A percentile compares a stretch with the other conserved stretches of the same genome.
These are phyloP conservation scores for Mycena maculata DNA, from an alignment of 768 basidiomycete species.

Conservation along the genomic window DNA sequence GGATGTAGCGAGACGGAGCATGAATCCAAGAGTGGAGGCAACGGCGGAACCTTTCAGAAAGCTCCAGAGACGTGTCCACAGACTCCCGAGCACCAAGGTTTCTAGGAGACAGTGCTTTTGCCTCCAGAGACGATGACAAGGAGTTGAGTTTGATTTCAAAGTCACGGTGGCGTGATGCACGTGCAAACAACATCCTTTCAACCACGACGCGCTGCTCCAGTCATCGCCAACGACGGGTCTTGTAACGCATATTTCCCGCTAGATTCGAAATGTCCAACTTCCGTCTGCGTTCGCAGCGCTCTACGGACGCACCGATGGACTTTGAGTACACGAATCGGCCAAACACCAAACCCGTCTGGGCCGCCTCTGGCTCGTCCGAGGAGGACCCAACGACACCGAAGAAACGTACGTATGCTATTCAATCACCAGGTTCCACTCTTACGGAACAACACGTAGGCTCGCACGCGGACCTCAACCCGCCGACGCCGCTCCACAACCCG, in stretches of 20 bases:
- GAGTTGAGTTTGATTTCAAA: constrained; percentile 33
- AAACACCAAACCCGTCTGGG: constrained; percentile 70
- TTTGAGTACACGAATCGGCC: constrained; percentile 85
- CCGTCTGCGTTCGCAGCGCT: constrained; percentile 50
- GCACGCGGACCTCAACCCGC: constrained; percentile 55
- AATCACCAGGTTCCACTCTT: constrained; percentile 18
- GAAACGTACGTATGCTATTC: constrained; percentile 67
- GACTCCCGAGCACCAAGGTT: too few species aligned
- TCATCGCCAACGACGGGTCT: background rate
- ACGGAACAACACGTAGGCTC: constrained; percentile 43
- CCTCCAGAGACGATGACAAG: constrained; percentile 38
- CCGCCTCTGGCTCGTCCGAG: constrained; percentile 32
- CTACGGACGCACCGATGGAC: constrained; percentile 90
- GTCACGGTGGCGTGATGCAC: constrained; percentile 44
- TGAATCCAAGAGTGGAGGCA: too few species aligned
- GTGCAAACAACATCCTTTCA: constrained; percentile 44
- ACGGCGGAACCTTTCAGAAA: too few species aligned
- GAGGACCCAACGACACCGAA: constrained; percentile 66
- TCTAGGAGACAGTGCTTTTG: too few species aligned
- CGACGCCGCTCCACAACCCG: constrained; percentile 59
- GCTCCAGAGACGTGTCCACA: too few species aligned
- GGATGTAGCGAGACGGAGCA: constrained; percentile 30
- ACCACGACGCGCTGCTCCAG: constrained; percentile 30
- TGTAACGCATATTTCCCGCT: background rate
- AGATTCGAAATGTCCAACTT: constrained; percentile 6